Evolutionary conservation across 169 alveolate genomes (phyloP).

Genomic region (Plasmodium falciparum): DNA sequence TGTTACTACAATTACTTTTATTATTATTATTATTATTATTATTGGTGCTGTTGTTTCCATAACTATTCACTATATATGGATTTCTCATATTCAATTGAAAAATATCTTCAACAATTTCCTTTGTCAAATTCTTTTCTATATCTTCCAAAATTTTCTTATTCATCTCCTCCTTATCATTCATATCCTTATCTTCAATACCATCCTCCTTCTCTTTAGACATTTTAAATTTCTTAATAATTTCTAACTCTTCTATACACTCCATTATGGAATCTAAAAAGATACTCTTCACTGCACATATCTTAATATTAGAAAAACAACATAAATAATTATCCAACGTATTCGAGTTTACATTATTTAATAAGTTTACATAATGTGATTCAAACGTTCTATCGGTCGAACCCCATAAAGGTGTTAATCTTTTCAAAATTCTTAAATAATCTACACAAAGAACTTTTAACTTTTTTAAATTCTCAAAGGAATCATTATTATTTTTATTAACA

Average conservation of each 20-base stretch:
- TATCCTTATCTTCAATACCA: background rate
- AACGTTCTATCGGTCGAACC: slow-evolving; percentile 46
- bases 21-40: background rate
- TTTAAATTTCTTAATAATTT: slow-evolving; percentile 45
- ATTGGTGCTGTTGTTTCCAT: slow-evolving; percentile 11
- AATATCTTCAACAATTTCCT: slow-evolving; percentile 61
- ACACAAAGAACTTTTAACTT: slow-evolving; percentile 36
- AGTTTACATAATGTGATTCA: slow-evolving; percentile 59
- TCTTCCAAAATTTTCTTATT: slow-evolving; percentile 24
- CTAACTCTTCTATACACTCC: slow-evolving; percentile 65
- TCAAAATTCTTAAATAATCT: slow-evolving; percentile 53
- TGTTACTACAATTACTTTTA: background rate
- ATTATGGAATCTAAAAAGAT: slow-evolving; percentile 36
- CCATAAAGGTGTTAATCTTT: slow-evolving; percentile 40
- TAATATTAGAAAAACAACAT: slow-evolving; percentile 60
- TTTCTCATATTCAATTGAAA: slow-evolving; percentile 28
- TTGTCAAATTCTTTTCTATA: slow-evolving; percentile 37
- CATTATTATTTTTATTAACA: too few relatives aligned
- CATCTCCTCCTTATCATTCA: slow-evolving; percentile 13
- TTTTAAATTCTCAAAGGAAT: slow-evolving; percentile 15
- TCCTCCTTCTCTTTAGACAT: slow-evolving; percentile 12
- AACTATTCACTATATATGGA: slow-evolving; percentile 23
- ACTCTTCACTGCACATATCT: slow-evolving; percentile 30
- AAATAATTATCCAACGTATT: slow-evolving; percentile 48
- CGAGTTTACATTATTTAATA: slow-evolving; percentile 35